Base-by-base conservation (phyloP, 1,284 basidiomycete genomes). In the Marasmius fiardii region DNA sequence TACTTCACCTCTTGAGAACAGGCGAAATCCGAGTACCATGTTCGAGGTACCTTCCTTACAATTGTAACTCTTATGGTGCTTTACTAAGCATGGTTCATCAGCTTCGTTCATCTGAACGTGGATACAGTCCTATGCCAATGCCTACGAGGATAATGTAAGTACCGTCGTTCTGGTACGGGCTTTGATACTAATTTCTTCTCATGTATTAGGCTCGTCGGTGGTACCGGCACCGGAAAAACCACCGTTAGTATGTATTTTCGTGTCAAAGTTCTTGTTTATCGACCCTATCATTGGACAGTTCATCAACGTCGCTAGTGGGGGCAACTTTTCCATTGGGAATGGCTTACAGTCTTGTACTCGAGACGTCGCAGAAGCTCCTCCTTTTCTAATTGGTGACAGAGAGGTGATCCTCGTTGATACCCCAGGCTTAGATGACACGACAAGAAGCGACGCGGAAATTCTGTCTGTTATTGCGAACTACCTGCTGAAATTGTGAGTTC, bases 371-470 rank as follows among this genome's bases (percentile, higher is more conserved):
- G 50, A 61, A 11, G 60, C 68, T 4, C 52, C 59, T 12, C 48
- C 61, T 8, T 71, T 72, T 58, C 35, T 54, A 24, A 41, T 74
- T 7, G 66, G 65, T 39, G 64, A 66, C 26, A 56, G 56, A 16
- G 28, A 50, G 3, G 58, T 72, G 11, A 60, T 54, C 0, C 60
- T 72, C 16, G 61, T 71, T 41, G 70, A 73, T 44, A 71, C 67
- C 1, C 71, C 71, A 43, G 70, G 70, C 4, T 71, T 72, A 53
- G 69, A 73, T 53, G 70, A 71, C 56, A 67, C 68, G 0, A 58
- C 47, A 7, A 65, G 61, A 57, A 64, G 63, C 43, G 71, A 71
- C 49, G 57, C 62, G 2, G 69, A 70, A 5, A 58, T 71, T 1
- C 56, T 71, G 34, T 8, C 8, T 8, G 34, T 8, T 8, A 35